Evolutionary conservation across 192 early-diverging fungal genomes (phyloP).

Genomic region (Coemansia sp.): DNA sequence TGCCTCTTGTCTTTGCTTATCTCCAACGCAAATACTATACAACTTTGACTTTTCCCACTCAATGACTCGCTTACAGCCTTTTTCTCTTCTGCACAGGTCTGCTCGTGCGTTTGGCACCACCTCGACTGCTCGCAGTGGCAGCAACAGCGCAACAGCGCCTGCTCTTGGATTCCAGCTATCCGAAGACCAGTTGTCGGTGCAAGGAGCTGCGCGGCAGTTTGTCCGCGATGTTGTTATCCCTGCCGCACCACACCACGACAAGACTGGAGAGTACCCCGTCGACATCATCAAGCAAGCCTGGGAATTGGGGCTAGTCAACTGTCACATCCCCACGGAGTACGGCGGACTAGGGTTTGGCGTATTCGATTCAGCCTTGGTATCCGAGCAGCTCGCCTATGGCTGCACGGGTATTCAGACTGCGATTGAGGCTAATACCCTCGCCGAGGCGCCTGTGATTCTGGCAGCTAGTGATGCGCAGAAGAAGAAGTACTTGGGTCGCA

Average conservation of each 20-base stretch:
- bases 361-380: conserved; percentile 80
- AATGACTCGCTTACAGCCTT: conserved; percentile 40
- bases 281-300: conserved; percentile 85
- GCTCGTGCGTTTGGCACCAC: conserved; percentile 41
- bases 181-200: conserved; percentile 82
- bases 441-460: conserved; percentile 85
- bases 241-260: conserved; percentile 88
- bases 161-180: conserved; percentile 65
- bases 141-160: conserved; percentile 6
- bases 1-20: neutral
- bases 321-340: conserved; percentile 80
- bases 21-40: neutral
- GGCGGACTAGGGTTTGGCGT: conserved; percentile 89
- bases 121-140: conserved; percentile 9
- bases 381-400: conserved; percentile 90
- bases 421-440: conserved; percentile 93
- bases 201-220: conserved; percentile 89
- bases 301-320: conserved; percentile 92
- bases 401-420: conserved; percentile 96
- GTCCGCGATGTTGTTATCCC: conserved; percentile 86
- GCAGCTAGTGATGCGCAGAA: conserved; percentile 87
- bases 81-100: conserved; percentile 25
- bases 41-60: neutral
- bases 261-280: conserved; percentile 88
- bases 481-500: conserved; percentile 95